Evolutionary conservation across 2,329 filamentous ascomycete genomes (phyloP).

Genomic region (Verruconis gallopava): DNA sequence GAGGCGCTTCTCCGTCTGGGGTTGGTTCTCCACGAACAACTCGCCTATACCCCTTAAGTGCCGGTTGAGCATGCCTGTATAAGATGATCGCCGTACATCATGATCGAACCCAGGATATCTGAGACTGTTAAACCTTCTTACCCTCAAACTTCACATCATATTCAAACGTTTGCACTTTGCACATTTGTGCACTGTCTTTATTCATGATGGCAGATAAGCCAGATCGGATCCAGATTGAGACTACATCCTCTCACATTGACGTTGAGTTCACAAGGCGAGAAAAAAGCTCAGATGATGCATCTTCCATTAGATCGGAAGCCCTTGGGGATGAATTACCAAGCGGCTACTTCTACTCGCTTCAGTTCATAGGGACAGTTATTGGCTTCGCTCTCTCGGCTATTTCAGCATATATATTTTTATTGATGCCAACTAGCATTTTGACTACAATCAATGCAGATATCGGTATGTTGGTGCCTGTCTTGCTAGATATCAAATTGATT

Average conservation of each 20-base stretch:
- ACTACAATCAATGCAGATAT: conserved; percentile 20
- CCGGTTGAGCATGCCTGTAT: too few species aligned
- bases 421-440: conserved; percentile 2
- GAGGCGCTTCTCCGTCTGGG: too few species aligned
- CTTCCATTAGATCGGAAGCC: neutral
- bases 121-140: too few species aligned
- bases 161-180: too few species aligned
- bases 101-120: too few species aligned
- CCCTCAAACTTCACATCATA: too few species aligned
- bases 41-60: too few species aligned
- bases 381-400: conserved; percentile 5
- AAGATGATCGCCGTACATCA: too few species aligned
- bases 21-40: too few species aligned
- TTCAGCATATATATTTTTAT: conserved; percentile 14
- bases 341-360: conserved; percentile 5
- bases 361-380: conserved; percentile 5
- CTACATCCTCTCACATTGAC: neutral
- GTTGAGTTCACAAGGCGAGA: neutral
- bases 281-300: neutral
- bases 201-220: neutral
- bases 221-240: neutral
- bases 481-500: neutral
- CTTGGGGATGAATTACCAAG: conserved; percentile 12
- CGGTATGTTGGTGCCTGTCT: conserved; percentile 15
- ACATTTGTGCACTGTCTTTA: neutral